phyloP scores from a whole-genome alignment of 169 alveolate species.

The Plasmodium coatneyi region DNA sequence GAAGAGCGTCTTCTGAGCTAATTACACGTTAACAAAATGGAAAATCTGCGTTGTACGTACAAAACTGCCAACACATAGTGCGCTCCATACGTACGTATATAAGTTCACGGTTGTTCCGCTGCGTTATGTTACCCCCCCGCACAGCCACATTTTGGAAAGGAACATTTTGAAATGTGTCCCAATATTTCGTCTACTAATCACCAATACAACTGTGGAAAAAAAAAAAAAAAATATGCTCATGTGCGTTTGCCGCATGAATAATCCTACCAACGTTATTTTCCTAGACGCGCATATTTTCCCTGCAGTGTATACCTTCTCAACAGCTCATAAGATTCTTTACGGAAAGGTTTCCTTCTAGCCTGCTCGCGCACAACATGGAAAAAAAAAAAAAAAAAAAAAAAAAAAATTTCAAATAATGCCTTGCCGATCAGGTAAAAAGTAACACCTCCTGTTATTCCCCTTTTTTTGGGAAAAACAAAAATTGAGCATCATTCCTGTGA shows the following conservation, averaged over 20 bases:
- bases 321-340: background rate
- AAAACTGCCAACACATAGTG: background rate
- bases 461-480: background rate
- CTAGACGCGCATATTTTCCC: background rate
- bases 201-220: background rate
- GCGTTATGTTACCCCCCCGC: background rate
- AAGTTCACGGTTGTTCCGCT: background rate
- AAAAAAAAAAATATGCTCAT: background rate
- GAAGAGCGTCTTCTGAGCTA: background rate
- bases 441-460: background rate
- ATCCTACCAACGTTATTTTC: background rate
- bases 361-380: conserved; percentile 10
- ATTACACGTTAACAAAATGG: background rate
- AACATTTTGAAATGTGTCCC: background rate
- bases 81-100: background rate
- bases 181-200: background rate
- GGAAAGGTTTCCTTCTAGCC: background rate
- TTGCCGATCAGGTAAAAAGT: conserved; percentile 6
- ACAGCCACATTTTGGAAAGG: background rate
- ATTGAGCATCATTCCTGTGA: background rate
- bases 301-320: background rate
- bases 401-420: background rate
- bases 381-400: conserved; percentile 18
- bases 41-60: background rate
- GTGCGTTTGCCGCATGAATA: background rate